Conservation (phyloP, 345 rosid species). For the Hypericum perforatum region DNA sequence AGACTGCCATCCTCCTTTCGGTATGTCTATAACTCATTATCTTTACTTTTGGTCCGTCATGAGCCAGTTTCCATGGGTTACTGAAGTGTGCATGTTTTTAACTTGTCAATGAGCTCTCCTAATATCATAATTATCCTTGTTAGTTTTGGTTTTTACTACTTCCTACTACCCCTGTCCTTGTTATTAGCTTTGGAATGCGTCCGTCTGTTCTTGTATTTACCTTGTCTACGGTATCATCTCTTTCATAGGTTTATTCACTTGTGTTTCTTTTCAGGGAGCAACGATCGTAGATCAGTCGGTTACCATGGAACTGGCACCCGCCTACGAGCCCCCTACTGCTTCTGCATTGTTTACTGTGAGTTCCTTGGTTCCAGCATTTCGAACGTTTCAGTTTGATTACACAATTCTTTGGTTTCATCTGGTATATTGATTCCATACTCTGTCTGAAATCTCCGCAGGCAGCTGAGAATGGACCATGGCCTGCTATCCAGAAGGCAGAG, state of each 20-base stretch:
- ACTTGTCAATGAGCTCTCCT: neutral
- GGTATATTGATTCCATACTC: neutral
- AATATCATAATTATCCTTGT: too few relatives aligned
- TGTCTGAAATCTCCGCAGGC: slow-evolving; percentile 24
- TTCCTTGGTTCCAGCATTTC: neutral
- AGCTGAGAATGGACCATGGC: slow-evolving; percentile 16
- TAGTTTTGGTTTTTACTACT: too few relatives aligned
- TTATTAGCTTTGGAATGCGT: neutral
- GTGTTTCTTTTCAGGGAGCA: slow-evolving; percentile 16
- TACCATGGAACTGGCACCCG: slow-evolving; percentile 15
- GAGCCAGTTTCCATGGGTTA: slow-evolving; percentile 17
- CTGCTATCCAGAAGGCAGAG: slow-evolving; percentile 26
- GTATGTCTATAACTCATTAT: neutral
- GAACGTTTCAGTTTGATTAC: neutral
- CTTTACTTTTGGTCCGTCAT: slow-evolving; percentile 2
- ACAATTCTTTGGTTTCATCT: neutral
- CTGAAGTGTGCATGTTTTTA: neutral
- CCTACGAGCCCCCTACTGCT: slow-evolving; percentile 11
- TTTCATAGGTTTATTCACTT: neutral
- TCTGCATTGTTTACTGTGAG: neutral
- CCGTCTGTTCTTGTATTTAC: neutral
- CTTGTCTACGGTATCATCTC: neutral
- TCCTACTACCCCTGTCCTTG: too few relatives aligned
- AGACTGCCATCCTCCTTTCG: slow-evolving; percentile 1
- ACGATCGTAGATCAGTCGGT: slow-evolving; percentile 25